A percentile compares a stretch with the other conserved stretches of the same genome.
Evolutionary conservation across 805 yeast species (phyloP).

Genomic region (Monosporozyma yasuniensis): DNA sequence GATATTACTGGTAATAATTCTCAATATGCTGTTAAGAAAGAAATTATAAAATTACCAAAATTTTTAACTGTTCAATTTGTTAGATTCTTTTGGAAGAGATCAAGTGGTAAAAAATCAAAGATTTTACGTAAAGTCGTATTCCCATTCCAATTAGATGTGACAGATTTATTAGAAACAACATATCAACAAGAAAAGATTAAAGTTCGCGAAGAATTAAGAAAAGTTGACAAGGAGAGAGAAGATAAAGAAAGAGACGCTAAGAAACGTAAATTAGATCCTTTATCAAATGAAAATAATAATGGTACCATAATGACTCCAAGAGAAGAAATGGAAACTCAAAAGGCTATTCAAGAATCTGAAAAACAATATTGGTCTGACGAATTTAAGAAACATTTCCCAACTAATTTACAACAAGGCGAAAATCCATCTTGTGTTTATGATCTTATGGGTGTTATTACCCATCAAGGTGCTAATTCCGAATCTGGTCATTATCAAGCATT

Average conservation of each 20-base stretch:
- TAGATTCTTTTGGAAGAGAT: conserved; percentile 93
- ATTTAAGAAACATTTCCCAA: conserved; percentile 38
- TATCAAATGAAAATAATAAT: conserved; percentile 5
- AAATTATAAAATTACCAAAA: conserved; percentile 74
- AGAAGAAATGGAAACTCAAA: conserved; percentile 49
- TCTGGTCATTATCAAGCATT: conserved; percentile 96
- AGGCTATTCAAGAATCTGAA: conserved; percentile 36
- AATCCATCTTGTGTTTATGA: conserved; percentile 86
- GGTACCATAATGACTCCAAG: conserved; percentile 34
- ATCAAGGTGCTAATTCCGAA: conserved; percentile 91
- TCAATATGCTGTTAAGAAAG: conserved; percentile 48
- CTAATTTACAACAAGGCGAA: conserved; percentile 47
- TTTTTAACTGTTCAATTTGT: conserved; percentile 86
- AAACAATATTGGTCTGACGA: conserved; percentile 43
- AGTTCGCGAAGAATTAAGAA: conserved; percentile 68
- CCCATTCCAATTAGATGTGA: conserved; percentile 85
- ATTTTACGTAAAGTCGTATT: conserved; percentile 89
- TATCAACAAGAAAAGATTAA: conserved; percentile 57
- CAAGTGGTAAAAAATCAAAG: conserved; percentile 82
- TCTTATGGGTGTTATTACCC: conserved; percentile 76
- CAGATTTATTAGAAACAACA: conserved; percentile 77
- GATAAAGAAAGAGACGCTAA: conserved; percentile 66
- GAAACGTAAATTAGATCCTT: conserved; percentile 37
- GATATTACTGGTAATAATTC: conserved; percentile 63
- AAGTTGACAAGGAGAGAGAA: conserved; percentile 61